These are phyloP conservation scores for Allium fistulosum DNA, from an alignment of 106 monocot species.

Conservation along the genomic window DNA sequence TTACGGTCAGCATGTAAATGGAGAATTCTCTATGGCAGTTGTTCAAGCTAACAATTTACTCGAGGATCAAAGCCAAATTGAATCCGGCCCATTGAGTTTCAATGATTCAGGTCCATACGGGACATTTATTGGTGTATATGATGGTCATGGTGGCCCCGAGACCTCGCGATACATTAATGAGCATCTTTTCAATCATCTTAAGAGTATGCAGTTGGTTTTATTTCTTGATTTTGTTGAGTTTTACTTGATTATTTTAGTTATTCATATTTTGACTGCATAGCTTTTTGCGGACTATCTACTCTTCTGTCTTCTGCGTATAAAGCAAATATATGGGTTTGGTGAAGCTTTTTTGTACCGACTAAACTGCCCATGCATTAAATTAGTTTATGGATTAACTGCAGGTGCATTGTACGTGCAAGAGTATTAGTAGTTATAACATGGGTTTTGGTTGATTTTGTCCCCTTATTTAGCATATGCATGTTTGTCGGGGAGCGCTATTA, in stretches of 20 bases:
- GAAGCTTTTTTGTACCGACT: no score
- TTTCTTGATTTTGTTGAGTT: not conserved
- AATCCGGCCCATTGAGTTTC: constrained; percentile 26
- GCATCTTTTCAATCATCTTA: constrained; percentile 5
- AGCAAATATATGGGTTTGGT: no score
- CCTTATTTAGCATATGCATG: no score
- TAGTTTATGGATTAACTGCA: no score
- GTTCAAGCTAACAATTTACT: constrained; percentile 54
- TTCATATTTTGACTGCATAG: no score
- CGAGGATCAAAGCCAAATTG: constrained; percentile 69
- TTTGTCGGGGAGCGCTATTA: no score
- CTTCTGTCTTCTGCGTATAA: not conserved
- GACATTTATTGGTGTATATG: constrained; percentile 15
- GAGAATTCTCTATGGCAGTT: constrained; percentile 75
- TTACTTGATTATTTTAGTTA: not conserved
- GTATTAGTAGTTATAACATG: no score
- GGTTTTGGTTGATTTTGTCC: no score
- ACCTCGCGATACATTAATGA: constrained; percentile 7
- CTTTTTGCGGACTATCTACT: not conserved
- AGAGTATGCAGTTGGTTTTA: constrained; percentile 11
- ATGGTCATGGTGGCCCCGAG: constrained; percentile 18
- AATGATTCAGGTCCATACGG: constrained; percentile 8
- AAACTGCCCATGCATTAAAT: no score
- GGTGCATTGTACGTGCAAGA: no score
- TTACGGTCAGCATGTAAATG: constrained; percentile 33